Evolutionary conservation across 495 filamentous ascomycete genomes (phyloP), one percentile per base, ranked within the genome.

Genomic region (Lindgomyces ingoldianus): DNA sequence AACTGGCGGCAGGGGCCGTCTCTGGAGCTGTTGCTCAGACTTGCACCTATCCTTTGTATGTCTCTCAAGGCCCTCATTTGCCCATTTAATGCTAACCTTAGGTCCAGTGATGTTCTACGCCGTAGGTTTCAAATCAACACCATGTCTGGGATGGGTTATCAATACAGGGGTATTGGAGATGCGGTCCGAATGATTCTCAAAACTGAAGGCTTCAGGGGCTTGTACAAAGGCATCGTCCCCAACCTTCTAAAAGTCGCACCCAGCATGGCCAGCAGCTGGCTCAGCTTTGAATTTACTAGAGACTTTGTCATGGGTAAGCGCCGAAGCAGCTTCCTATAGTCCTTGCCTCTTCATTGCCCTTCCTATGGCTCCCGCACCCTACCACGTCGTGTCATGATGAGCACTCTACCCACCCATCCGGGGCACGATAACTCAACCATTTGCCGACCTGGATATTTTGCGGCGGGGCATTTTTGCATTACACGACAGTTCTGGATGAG

Each of bases 61-160:
- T 82, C 91, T 77, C n/a, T 11, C 55, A 26, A 50, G 12, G n/a
- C 29, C 24, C 18, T 14, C 49, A 11, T 4, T n/a, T 24, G 45
- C 2, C 26, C 26, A 29, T 27, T 1, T 19, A n/a, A 24, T 33
- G n/a, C n/a, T n/a, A n/a, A 41, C 57, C 36, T 22, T 79, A 30
- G 51, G 30, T 49, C 61, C 95, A 91, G 33, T 72, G 92, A 96
- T 76, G 95, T 98, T 0, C 83, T 98, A n/a, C 89, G 94, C 18
- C 86, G 94, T 51, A 84, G 94, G 27, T 98, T 98, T 71, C 94
- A 98, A 69, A 96, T 98, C 77, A 98, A 98, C 73, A 98, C 93
- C 51, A 98, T 98, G 94, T 90, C 87, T 25, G 93, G 93, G n/a
- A 93, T 98, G 86, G 95, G 94, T 44, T 98, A 96, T 70, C 85